A percentile compares a stretch with the other conserved stretches of the same genome.
Conservation (phyloP, 345 rosid genomes). For the Eucalyptus pauciflora region DNA sequence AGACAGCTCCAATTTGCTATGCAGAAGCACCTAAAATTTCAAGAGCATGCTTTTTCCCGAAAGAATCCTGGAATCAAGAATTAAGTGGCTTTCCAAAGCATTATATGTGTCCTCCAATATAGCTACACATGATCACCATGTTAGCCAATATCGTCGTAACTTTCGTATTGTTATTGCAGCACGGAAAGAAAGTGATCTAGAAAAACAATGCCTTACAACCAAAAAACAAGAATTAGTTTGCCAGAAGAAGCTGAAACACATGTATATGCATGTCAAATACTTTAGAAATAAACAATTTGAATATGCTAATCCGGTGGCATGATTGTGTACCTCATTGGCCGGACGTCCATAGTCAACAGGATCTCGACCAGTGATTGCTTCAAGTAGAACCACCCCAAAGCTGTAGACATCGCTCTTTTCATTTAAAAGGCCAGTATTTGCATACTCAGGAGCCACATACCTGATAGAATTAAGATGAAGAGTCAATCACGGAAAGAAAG, state of each 20-base stretch:
- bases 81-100: neutral
- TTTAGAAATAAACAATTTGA: neutral
- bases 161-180: neutral
- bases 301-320: neutral
- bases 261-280: neutral
- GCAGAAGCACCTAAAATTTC: neutral
- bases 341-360: conserved; percentile 96
- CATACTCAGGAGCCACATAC: conserved; percentile 99
- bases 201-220: neutral
- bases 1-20: neutral
- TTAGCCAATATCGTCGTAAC: neutral
- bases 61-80: neutral
- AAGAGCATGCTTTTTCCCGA: neutral
- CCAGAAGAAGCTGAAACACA: neutral
- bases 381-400: conserved; percentile 86
- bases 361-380: conserved; percentile 91
- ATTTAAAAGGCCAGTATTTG: conserved; percentile 91
- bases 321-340: conserved; percentile 54
- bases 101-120: neutral
- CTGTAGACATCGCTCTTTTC: conserved; percentile 99
- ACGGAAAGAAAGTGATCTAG: neutral
- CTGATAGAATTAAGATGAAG: conserved; percentile 17
- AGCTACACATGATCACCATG: neutral
- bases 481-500: neutral
- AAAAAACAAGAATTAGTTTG: neutral